Evolutionary conservation across 495 filamentous ascomycete species (phyloP).

Genomic region (Lasiosphaeris hirsuta): DNA sequence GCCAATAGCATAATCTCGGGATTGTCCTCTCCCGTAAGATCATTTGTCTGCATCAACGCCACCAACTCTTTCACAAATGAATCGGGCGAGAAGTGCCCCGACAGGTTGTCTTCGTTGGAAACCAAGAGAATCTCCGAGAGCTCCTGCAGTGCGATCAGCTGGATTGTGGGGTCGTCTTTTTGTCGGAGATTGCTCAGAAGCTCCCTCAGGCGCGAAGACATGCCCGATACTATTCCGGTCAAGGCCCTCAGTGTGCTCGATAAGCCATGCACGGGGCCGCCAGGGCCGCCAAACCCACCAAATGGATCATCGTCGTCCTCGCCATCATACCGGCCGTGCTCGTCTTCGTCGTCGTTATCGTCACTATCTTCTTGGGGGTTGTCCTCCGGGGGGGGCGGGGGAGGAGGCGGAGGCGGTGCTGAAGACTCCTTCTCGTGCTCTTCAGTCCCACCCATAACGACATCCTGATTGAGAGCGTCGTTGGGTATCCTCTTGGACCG

Average conservation of each 20-base stretch:
- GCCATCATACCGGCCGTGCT: constrained; percentile 37
- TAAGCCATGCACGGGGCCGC: constrained; percentile 59
- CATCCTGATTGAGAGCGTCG: constrained; percentile 50
- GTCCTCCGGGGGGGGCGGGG: constrained; percentile 43
- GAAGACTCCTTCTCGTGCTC: constrained; percentile 58
- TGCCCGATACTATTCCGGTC: constrained; percentile 85
- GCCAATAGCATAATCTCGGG: constrained; percentile 97
- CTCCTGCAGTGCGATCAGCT: constrained; percentile 89
- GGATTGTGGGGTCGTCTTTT: constrained; percentile 83
- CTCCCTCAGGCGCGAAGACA: constrained; percentile 74
- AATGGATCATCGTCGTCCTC: constrained; percentile 77
- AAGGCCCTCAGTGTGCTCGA: constrained; percentile 80
- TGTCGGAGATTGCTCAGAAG: constrained; percentile 79
- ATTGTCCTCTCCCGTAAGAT: constrained; percentile 81
- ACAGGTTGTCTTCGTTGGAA: constrained; percentile 94
- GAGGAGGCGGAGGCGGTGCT: constrained; percentile 34
- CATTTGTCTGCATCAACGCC: constrained; percentile 82
- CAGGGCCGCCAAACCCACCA: constrained; percentile 63
- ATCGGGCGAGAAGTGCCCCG: constrained; percentile 93
- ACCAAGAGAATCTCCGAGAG: constrained; percentile 90
- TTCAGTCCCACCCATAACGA: constrained; percentile 55
- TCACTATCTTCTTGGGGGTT: constrained; percentile 50
- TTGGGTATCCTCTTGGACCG: constrained; percentile 53
- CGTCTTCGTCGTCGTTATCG: constrained; percentile 52
- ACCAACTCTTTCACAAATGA: constrained; percentile 94